These are phyloP conservation scores for Pinus tabuliformis DNA, from an alignment of 75 land plant genomes.

Conservation along the genomic window DNA sequence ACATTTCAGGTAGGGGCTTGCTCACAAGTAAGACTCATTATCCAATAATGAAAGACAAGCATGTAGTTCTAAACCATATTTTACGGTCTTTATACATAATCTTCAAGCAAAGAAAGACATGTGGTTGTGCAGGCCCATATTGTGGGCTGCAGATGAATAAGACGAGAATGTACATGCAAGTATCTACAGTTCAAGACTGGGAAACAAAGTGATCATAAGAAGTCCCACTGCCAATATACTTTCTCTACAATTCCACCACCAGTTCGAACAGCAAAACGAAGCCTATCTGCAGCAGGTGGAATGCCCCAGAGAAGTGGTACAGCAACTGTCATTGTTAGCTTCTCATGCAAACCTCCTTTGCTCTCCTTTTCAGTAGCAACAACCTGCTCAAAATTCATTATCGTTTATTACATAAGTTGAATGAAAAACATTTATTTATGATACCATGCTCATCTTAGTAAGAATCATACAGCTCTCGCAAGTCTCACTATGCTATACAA, in stretches of 20 bases:
- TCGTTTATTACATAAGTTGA: neutral
- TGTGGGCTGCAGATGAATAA: neutral
- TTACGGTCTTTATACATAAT: neutral
- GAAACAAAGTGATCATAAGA: conserved; percentile 28
- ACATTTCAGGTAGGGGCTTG: neutral
- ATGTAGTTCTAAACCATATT: neutral
- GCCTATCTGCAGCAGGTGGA: conserved; percentile 89
- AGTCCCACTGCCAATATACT: conserved; percentile 88
- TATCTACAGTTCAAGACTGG: neutral
- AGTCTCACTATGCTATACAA: neutral
- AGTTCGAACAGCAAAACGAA: conserved; percentile 76
- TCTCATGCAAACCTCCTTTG: conserved; percentile 85
- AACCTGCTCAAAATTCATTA: conserved; percentile 40
- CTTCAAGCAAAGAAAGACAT: neutral
- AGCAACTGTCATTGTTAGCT: conserved; percentile 87
- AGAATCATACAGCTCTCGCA: neutral
- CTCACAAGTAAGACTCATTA: neutral
- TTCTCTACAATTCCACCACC: conserved; percentile 98
- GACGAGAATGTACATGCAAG: neutral
- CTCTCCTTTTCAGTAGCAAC: conserved; percentile 85
- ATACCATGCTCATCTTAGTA: no score
- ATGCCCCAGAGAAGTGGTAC: conserved; percentile 96
- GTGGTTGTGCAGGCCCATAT: neutral
- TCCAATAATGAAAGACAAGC: neutral
- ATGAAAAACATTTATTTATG: neutral